Conservation (phyloP, 1,139 yeast genomes). For the Debaryomyces psychrophilus region DNA sequence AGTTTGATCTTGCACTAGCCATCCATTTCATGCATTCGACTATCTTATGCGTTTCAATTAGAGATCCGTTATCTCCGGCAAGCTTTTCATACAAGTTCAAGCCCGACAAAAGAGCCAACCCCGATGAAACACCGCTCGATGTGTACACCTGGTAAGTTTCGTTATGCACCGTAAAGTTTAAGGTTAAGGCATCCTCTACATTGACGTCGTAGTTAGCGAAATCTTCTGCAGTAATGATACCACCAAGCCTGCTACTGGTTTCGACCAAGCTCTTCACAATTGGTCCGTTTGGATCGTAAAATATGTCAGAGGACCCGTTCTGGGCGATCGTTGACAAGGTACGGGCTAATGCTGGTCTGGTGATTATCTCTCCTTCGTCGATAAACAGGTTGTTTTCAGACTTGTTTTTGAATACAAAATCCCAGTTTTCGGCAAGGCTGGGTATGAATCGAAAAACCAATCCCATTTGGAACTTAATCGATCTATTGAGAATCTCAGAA, state of each 20-base stretch:
- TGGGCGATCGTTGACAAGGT: slow-evolving; percentile 70
- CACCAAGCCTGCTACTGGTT: slow-evolving; percentile 53
- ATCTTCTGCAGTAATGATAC: slow-evolving; percentile 64
- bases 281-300: slow-evolving; percentile 84
- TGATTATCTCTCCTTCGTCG: slow-evolving; percentile 59
- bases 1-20: slow-evolving; percentile 77
- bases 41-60: slow-evolving; percentile 62
- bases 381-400: slow-evolving; percentile 32
- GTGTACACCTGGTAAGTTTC: slow-evolving; percentile 58
- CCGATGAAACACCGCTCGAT: slow-evolving; percentile 79
- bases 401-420: slow-evolving; percentile 47
- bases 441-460: slow-evolving; percentile 36
- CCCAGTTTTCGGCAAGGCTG: slow-evolving; percentile 50
- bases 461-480: slow-evolving; percentile 25
- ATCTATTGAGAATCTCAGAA: slow-evolving; percentile 47
- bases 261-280: slow-evolving; percentile 59
- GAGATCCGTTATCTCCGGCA: slow-evolving; percentile 25
- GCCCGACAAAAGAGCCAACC: slow-evolving; percentile 79
- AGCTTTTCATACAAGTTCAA: slow-evolving; percentile 58
- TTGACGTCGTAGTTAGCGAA: slow-evolving; percentile 61
- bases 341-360: slow-evolving; percentile 62
- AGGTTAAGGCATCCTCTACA: slow-evolving; percentile 57
- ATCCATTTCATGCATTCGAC: slow-evolving; percentile 94
- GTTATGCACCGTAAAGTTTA: slow-evolving; percentile 32
- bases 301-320: slow-evolving; percentile 74